These are phyloP conservation scores for Prunus kanzakura DNA, from an alignment of 306 rosid genomes.

Conservation along the genomic window DNA sequence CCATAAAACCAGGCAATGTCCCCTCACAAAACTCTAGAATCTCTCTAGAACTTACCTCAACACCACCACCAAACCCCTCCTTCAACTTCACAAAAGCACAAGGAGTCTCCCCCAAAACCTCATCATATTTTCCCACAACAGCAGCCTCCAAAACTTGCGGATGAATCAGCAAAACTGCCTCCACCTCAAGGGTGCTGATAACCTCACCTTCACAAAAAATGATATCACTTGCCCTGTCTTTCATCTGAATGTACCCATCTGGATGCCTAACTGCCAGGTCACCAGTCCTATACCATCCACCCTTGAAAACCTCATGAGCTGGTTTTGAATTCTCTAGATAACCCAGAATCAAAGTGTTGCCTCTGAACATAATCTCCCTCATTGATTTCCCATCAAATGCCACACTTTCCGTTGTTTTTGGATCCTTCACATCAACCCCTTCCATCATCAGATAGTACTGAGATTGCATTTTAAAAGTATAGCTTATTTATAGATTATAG, in stretches of 20 bases:
- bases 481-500: too few species aligned
- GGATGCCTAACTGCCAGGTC: constrained; percentile 53
- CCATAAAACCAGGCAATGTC: constrained; percentile 52
- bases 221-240: constrained; percentile 65
- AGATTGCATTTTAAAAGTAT: not conserved
- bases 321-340: constrained; percentile 48
- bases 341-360: constrained; percentile 61
- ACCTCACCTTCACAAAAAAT: constrained; percentile 34
- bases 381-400: constrained; percentile 62
- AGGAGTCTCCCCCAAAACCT: constrained; percentile 26
- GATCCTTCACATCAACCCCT: constrained; percentile 69
- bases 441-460: constrained; percentile 32
- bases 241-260: constrained; percentile 58
- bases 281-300: constrained; percentile 79
- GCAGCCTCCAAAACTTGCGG: constrained; percentile 56
- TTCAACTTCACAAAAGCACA: constrained; percentile 63
- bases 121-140: constrained; percentile 57
- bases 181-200: constrained; percentile 70
- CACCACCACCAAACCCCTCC: constrained; percentile 33
- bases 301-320: constrained; percentile 45
- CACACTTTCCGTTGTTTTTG: constrained; percentile 48
- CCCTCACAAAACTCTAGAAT: constrained; percentile 54
- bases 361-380: constrained; percentile 74
- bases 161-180: constrained; percentile 18
- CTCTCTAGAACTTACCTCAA: constrained; percentile 31